Evolutionary conservation across 768 basidiomycete genomes (phyloP).

Genomic region (Suillus hirtellus): DNA sequence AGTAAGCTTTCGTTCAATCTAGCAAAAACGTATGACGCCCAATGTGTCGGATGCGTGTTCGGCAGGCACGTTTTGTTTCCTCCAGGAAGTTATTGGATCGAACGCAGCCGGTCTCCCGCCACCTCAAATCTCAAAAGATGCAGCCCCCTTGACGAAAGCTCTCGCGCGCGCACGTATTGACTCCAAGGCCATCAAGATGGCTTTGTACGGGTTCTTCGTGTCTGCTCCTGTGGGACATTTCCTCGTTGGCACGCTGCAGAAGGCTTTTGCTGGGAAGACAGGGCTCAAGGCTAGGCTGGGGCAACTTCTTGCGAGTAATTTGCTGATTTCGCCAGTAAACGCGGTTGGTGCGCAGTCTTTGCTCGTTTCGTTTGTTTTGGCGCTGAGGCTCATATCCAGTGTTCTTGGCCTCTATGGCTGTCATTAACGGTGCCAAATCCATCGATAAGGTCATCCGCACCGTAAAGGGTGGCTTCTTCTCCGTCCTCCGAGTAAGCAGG

Average conservation of each 20-base stretch:
- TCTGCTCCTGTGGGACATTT: constrained; percentile 81
- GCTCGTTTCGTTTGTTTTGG: background rate
- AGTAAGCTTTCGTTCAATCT: constrained; percentile 39
- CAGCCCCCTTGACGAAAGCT: constrained; percentile 49
- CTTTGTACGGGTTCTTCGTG: constrained; percentile 77
- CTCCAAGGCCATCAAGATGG: constrained; percentile 79
- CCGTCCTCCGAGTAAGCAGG: constrained; percentile 64
- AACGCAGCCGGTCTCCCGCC: constrained; percentile 64
- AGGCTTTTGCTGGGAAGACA: constrained; percentile 73
- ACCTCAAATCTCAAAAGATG: constrained; percentile 50
- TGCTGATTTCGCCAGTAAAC: constrained; percentile 77
- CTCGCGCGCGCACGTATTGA: constrained; percentile 63
- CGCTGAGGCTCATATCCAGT: constrained; percentile 37
- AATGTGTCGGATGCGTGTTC: background rate
- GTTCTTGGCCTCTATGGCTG: constrained; percentile 76
- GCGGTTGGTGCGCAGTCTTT: constrained; percentile 50
- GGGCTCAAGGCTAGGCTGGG: constrained; percentile 60
- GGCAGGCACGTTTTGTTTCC: constrained; percentile 54
- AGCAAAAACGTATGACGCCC: constrained; percentile 5
- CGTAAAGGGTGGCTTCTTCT: constrained; percentile 70
- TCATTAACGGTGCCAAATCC: constrained; percentile 79
- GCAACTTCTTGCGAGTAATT: constrained; percentile 75
- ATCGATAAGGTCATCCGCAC: constrained; percentile 63
- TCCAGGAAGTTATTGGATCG: constrained; percentile 83
- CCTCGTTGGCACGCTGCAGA: constrained; percentile 73